Base-by-base conservation (phyloP, 306 rosid genomes). In the Bauhinia variegata region DNA sequence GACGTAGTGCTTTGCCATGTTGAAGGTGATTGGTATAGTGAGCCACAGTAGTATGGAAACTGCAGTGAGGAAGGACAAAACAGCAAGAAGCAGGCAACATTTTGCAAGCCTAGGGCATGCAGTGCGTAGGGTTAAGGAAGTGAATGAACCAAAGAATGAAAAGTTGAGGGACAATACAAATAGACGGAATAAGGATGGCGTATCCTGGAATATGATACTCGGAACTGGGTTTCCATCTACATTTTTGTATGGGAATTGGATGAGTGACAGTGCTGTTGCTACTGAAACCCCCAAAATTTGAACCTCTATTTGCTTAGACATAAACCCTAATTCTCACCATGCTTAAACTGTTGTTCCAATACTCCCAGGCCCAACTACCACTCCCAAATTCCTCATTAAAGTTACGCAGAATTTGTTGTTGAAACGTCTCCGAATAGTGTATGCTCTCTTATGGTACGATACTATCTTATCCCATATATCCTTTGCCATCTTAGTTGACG, bases 111-210 rank as follows among this genome's bases (percentile, higher is more conserved):
- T 68, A 0, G 57, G 65, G 7, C 16, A 32, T 12, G 15, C 17
- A 4, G 11, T 15, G 11, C 65, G 65, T 31, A 56, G 19, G 15
- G 17, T 8, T 11, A 68, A 10, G 11, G 74, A n/a, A 28, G 31
- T n/a, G 34, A 14, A 55, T 9, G 64, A 43, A 17, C 65, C 74
- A 17, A 68, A 56, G 65, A 68, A 68, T 8, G 74, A 43, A 51
- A 68, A 68, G 17, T 56, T 68, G 4, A 56, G 56, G 1, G 65
- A 30, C 33, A 56, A 32, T 4, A 55, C 18, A 17, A 55, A 68
- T 10, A 37, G 43, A 12, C 56, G 65, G 47, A 68, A 55, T 11
- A 69, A 4, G 4, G 65, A 54, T 6, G 47, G 55, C 1, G 15
- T 32, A 5, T 57, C 14, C 18, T 57, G 16, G 39, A 69, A 56